Base-by-base conservation (phyloP, 2,329 filamentous ascomycete species). In the Aspergillus sp. region DNA sequence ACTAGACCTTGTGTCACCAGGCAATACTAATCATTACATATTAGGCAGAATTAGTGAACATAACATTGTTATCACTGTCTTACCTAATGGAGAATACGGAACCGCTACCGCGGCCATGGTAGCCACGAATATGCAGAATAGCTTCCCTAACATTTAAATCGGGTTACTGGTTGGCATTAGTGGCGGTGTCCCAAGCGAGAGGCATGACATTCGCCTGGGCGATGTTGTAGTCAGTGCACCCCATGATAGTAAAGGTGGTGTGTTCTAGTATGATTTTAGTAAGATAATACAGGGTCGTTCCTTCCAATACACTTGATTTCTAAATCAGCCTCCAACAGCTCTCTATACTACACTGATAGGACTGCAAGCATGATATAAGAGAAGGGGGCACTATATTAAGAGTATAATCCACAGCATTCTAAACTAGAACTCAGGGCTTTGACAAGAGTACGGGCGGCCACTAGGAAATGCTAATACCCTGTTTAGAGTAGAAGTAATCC, bases 221-320 rank as follows among this genome's bases (percentile, higher is more conserved):
- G 65, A 69, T 60, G 52, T 69, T n/a, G 60, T 66, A 1, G 61
- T 65, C 1, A 62, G 64, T 15, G 52, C 23, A 6, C 65, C 64
- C 7, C 59, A 49, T 2, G 43, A 25, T 1, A 7, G 43, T 0
- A 48, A 19, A 8, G 60, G 56, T 4, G 66, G 68, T 3, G 68
- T 71, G 9, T 46, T 71, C 9, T 64, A 69, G 13, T 70, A 67
- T 8, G 66, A 72, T 46, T 58, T 65, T 30, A 65, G 68, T 2
- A 70, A 71, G 54, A 47, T 59, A 4, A 6, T 58, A 2, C 9
- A 23, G 4, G 41, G 47, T 25, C 59, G 62, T 11, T 43, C 19
- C 9, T 65, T 68, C 45, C 41, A 63, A 9, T 22, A 57, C 22
- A 67, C 49, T 1, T 59, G 67, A 4, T 28, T 48, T 13, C 19